These are phyloP conservation scores for Pistacia integerrima DNA, from an alignment of 345 rosid genomes.

Conservation along the genomic window DNA sequence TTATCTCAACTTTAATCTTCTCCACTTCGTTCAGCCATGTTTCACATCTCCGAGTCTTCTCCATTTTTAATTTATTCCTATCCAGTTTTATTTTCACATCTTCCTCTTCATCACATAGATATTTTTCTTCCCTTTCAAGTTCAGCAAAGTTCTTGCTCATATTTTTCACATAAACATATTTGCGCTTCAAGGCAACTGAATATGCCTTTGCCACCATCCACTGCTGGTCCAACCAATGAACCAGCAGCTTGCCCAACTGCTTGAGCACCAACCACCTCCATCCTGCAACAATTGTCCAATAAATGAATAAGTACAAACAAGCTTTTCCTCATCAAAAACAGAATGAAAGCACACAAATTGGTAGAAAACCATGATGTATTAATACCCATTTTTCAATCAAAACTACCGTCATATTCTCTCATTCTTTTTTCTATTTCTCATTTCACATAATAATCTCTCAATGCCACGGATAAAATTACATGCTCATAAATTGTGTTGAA, in stretches of 20 bases:
- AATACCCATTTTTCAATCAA: too few relatives aligned
- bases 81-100: not conserved
- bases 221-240: slow-evolving; percentile 6
- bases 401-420: too few relatives aligned
- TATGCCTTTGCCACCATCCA: slow-evolving; percentile 10
- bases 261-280: not conserved
- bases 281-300: not conserved
- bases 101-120: not conserved
- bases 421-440: too few relatives aligned
- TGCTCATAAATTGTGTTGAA: too few relatives aligned
- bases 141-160: not conserved
- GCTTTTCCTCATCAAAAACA: not conserved
- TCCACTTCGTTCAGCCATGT: slow-evolving; percentile 3
- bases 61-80: not conserved
- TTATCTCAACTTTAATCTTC: not conserved
- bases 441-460: too few relatives aligned
- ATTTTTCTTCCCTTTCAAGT: slow-evolving; percentile 4
- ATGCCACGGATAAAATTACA: too few relatives aligned
- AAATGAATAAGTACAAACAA: not conserved
- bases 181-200: slow-evolving; percentile 3
- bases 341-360: not conserved
- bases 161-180: slow-evolving; percentile 2
- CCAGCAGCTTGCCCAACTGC: not conserved
- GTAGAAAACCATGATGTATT: too few relatives aligned
- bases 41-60: not conserved